Percentiles rank a stretch among this genome's conserved stretches.
Evolutionary conservation across 345 rosid species (phyloP).

Genomic region (Hypericum androsaemum): DNA sequence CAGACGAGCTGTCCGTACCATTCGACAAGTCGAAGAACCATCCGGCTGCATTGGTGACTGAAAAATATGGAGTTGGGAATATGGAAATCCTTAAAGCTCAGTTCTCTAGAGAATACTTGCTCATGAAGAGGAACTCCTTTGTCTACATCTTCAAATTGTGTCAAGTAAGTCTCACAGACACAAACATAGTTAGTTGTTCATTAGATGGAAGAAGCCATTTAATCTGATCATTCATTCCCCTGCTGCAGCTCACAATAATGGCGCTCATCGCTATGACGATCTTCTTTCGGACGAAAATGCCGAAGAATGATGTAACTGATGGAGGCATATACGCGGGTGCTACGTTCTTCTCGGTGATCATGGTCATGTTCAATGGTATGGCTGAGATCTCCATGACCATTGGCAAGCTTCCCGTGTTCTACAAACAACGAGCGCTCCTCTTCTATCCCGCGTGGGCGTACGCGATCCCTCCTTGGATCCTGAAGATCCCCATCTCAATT

Average conservation of each 20-base stretch:
- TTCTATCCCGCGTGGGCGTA: slow-evolving; percentile 81
- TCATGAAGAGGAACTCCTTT: slow-evolving; percentile 6
- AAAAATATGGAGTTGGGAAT: slow-evolving; percentile 1
- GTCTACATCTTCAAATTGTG: slow-evolving; percentile 32
- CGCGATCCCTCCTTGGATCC: slow-evolving; percentile 72
- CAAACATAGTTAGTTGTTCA: background rate
- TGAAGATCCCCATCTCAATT: slow-evolving; percentile 58
- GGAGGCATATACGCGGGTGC: slow-evolving; percentile 56
- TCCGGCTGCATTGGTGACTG: slow-evolving; percentile 1
- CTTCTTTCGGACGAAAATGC: slow-evolving; percentile 32
- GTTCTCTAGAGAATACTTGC: slow-evolving; percentile 2
- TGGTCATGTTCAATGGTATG: slow-evolving; percentile 58
- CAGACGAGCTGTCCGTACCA: background rate
- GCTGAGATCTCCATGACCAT: slow-evolving; percentile 71
- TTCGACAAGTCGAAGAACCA: slow-evolving; percentile 5
- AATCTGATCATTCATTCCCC: background rate
- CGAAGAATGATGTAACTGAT: slow-evolving; percentile 20
- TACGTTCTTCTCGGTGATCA: slow-evolving; percentile 41
- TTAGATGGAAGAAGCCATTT: background rate
- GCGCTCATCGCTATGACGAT: slow-evolving; percentile 19
- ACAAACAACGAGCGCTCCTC: slow-evolving; percentile 64
- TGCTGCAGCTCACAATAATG: slow-evolving; percentile 22
- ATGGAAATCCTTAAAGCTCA: background rate
- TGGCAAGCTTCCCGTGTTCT: slow-evolving; percentile 73
- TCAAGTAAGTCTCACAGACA: slow-evolving; percentile 32